phyloP scores from a whole-genome alignment of 305 asterid species.

The Plantago coronopus region DNA sequence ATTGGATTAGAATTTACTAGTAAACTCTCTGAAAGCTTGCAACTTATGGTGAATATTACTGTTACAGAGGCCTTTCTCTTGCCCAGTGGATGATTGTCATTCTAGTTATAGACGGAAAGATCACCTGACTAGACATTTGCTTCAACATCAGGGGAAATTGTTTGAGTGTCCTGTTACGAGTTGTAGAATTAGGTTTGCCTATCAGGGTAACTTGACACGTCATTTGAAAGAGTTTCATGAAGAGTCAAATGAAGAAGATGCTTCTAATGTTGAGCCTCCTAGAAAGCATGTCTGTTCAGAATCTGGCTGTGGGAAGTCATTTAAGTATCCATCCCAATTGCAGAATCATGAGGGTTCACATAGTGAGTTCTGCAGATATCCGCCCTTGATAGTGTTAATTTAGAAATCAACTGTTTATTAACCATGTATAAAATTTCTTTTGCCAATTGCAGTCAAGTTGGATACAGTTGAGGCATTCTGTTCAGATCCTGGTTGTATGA shows the following conservation, averaged over 20 bases:
- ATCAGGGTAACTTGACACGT: constrained; percentile 62
- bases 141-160: constrained; percentile 77
- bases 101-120: constrained; percentile 83
- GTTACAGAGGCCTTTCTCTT: constrained; percentile 68
- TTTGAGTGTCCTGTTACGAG: constrained; percentile 53
- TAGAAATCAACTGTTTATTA: not conserved
- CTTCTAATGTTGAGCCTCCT: constrained; percentile 29
- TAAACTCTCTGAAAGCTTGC: not conserved
- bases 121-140: constrained; percentile 72
- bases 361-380: constrained; percentile 31
- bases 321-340: constrained; percentile 60
- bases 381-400: not conserved
- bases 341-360: constrained; percentile 70
- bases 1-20: constrained; percentile 8
- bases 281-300: constrained; percentile 58
- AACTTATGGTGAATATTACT: constrained; percentile 21
- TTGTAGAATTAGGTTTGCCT: constrained; percentile 46
- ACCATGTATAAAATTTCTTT: constrained; percentile 10
- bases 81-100: constrained; percentile 73
- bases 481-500: constrained; percentile 80
- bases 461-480: constrained; percentile 76
- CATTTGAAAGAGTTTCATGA: constrained; percentile 68
- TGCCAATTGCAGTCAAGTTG: constrained; percentile 57
- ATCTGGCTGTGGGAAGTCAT: constrained; percentile 76
- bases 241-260: constrained; percentile 51